Evolutionary conservation across 257 asterid genomes (phyloP).

Genomic region (Osmanthus fragrans): DNA sequence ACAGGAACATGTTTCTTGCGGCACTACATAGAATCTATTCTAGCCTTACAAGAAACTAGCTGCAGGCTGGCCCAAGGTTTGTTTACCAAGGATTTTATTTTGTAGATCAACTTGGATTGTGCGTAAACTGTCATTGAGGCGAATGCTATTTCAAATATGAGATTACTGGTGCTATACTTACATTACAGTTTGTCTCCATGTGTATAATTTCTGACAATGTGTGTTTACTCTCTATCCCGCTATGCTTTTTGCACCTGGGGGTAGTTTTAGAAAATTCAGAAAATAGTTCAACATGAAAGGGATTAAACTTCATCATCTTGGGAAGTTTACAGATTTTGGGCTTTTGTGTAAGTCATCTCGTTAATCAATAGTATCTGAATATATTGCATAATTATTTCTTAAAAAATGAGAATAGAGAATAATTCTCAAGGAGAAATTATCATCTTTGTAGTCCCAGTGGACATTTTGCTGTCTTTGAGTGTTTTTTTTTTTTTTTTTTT

Average conservation of each 20-base stretch:
- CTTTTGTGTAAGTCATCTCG: background rate
- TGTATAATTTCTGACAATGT: background rate
- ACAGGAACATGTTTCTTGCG: constrained; percentile 93
- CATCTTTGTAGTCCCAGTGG: background rate
- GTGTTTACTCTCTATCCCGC: constrained; percentile 3
- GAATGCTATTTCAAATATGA: constrained; percentile 2
- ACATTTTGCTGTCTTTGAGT: background rate
- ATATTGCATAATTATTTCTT: background rate
- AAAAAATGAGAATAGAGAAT: constrained; percentile 7
- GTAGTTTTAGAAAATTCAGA: background rate
- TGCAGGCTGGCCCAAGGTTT: constrained; percentile 67
- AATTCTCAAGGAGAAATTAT: background rate
- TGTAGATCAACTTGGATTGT: too few species aligned
- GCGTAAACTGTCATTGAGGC: constrained; percentile 12
- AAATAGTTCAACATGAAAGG: constrained; percentile 8
- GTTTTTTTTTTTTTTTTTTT: too few species aligned
- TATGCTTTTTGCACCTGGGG: background rate
- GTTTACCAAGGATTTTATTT: constrained; percentile 28
- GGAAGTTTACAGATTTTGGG: background rate
- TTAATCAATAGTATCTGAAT: background rate
- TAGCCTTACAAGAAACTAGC: constrained; percentile 92
- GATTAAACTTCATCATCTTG: background rate
- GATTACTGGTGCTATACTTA: constrained; percentile 1
- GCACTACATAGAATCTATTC: constrained; percentile 82
- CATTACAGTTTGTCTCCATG: background rate